Conservation (phyloP, 2,329 filamentous ascomycete species). For the Aurifilum marmelostoma region DNA sequence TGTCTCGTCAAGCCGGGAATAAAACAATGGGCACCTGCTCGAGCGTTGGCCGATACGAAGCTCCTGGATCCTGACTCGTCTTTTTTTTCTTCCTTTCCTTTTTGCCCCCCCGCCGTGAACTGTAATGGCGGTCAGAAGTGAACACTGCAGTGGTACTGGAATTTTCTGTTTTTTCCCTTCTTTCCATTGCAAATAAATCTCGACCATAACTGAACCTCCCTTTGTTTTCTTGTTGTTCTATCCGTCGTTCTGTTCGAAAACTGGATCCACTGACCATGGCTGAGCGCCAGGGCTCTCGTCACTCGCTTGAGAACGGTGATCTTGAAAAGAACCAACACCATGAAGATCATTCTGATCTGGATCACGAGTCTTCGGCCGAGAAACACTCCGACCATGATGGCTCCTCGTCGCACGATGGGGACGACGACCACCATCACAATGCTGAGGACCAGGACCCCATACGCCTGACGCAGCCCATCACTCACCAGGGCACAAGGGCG, state of each 20-base stretch:
- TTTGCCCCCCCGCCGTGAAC: background rate
- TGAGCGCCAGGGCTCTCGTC: background rate
- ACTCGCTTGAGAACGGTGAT: slow-evolving; percentile 7
- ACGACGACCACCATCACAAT: background rate
- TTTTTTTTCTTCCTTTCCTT: background rate
- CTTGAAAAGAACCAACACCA: slow-evolving; percentile 15
- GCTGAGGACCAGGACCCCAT: background rate
- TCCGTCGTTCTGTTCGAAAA: no score
- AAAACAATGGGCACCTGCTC: slow-evolving; percentile 2
- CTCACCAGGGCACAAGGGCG: slow-evolving; percentile 18
- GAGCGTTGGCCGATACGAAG: slow-evolving; percentile 4
- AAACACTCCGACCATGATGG: slow-evolving; percentile 13
- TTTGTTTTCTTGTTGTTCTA: background rate
- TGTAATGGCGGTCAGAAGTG: slow-evolving; percentile 4
- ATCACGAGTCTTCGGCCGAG: background rate
- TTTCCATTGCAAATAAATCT: background rate
- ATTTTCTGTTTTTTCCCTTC: background rate
- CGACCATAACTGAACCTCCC: background rate
- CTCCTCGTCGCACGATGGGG: slow-evolving; percentile 5
- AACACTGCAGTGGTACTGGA: background rate
- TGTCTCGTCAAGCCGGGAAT: slow-evolving; percentile 6
- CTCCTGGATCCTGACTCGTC: slow-evolving; percentile 9
- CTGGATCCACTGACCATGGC: slow-evolving; percentile 3
- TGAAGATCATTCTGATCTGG: background rate
- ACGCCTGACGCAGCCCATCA: slow-evolving; percentile 8